Evolutionary conservation across 768 basidiomycete species (phyloP).

Genomic region (Phallus indusiatus): DNA sequence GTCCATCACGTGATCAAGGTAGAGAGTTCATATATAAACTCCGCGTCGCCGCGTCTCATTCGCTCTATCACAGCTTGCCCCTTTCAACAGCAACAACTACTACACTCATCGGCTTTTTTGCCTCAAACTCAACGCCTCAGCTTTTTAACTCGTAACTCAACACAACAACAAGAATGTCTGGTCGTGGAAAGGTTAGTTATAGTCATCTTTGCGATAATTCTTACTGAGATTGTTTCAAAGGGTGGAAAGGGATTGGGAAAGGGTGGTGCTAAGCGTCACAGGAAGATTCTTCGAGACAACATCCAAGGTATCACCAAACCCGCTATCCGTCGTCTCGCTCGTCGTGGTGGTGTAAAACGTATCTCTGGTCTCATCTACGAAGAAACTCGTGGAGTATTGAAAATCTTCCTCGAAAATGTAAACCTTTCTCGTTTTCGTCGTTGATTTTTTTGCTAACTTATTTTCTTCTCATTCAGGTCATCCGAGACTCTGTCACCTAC

Average conservation of each 20-base stretch:
- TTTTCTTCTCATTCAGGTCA: conserved; percentile 21
- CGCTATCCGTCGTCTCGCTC: conserved; percentile 42
- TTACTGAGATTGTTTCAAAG: not conserved
- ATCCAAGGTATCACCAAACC: conserved; percentile 57
- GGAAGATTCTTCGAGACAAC: conserved; percentile 75
- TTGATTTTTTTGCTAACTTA: not conserved
- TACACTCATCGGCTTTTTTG: not conserved
- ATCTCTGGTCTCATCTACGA: conserved; percentile 37
- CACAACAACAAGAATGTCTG: conserved; percentile 48
- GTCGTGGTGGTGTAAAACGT: conserved; percentile 46
- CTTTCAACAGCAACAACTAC: not conserved
- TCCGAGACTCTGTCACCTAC: conserved; percentile 61
- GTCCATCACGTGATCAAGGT: not conserved
- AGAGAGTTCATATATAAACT: not conserved
- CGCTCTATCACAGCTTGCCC: not conserved
- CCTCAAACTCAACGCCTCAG: not conserved
- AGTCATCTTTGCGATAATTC: not conserved
- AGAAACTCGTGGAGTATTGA: conserved; percentile 44
- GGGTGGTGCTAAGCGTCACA: conserved; percentile 72
- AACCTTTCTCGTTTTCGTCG: not conserved
- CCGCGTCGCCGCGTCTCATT: not conserved
- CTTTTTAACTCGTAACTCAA: not conserved
- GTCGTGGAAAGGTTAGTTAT: conserved; percentile 56
- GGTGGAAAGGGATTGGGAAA: conserved; percentile 57
- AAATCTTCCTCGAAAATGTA: conserved; percentile 35